Evolutionary conservation across 2,329 filamentous ascomycete genomes (phyloP).

Genomic region (Zymoseptoria ardabiliae): DNA sequence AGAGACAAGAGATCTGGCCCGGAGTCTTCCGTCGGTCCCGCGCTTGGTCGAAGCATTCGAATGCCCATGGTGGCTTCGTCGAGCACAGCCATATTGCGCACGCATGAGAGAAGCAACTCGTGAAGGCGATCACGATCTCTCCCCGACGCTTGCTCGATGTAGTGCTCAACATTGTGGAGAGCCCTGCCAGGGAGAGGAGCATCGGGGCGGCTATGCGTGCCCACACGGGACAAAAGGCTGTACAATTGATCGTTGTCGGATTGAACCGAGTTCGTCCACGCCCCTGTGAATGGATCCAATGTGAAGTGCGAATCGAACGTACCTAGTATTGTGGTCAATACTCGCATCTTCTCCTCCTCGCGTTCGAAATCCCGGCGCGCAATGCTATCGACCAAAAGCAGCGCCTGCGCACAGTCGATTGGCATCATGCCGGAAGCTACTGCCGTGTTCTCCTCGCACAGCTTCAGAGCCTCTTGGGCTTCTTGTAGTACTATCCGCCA

Average conservation of each 20-base stretch:
- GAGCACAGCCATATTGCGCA: background rate
- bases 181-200: background rate
- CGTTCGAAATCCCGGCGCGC: background rate
- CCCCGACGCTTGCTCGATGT: background rate
- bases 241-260: background rate
- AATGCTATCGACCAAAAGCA: background rate
- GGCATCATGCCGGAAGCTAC: background rate
- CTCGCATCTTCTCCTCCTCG: background rate
- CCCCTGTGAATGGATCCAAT: background rate
- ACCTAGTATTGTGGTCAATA: background rate
- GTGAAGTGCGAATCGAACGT: background rate
- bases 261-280: background rate
- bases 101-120: background rate
- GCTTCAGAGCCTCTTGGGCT: background rate
- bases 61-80: conserved; percentile 3
- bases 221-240: background rate
- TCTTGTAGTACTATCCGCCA: background rate
- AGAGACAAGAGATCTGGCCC: background rate
- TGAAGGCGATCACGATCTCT: background rate
- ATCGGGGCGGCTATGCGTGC: background rate
- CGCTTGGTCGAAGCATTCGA: background rate
- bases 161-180: background rate
- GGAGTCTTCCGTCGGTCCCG: background rate
- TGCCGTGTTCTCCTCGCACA: background rate
- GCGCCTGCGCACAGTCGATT: background rate